Conservation (phyloP, 2,329 filamentous ascomycete genomes). For the Paraconiothyrium sp. region DNA sequence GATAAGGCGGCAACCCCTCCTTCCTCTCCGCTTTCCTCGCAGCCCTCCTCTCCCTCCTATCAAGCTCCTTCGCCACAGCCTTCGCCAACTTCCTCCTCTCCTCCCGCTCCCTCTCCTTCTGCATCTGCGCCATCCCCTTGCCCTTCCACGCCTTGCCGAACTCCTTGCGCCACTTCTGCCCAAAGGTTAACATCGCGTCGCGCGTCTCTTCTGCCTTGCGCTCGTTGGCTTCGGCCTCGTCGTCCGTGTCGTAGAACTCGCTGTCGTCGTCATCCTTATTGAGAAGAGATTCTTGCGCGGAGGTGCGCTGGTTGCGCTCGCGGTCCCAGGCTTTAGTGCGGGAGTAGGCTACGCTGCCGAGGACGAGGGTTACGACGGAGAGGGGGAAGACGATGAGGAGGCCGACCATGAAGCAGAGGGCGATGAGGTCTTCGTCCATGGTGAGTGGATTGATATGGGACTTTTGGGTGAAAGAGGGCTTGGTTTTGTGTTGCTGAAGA, state of each 20-base stretch:
- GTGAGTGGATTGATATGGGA: background rate
- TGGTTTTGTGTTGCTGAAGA: background rate
- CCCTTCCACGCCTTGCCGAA: constrained; percentile 41
- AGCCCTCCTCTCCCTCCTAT: constrained; percentile 37
- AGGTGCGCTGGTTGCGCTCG: constrained; percentile 33
- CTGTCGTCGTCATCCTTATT: constrained; percentile 30
- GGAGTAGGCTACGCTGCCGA: constrained; percentile 36
- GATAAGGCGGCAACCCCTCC: constrained; percentile 34
- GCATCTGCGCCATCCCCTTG: constrained; percentile 35
- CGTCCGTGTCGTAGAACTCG: constrained; percentile 44
- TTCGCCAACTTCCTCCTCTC: constrained; percentile 44
- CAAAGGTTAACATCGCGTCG: constrained; percentile 39
- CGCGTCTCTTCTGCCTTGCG: constrained; percentile 41
- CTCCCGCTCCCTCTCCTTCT: constrained; percentile 42
- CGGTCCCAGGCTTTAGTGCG: constrained; percentile 47
- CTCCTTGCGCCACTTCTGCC: constrained; percentile 44
- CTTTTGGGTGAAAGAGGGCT: too few relatives aligned
- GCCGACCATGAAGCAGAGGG: constrained; percentile 34
- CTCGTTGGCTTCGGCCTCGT: constrained; percentile 39
- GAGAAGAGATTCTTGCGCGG: constrained; percentile 34
- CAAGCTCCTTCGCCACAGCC: constrained; percentile 42
- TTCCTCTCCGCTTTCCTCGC: constrained; percentile 28
- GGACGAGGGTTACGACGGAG: constrained; percentile 33
- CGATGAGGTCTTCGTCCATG: constrained; percentile 44
- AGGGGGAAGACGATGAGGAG: constrained; percentile 38